Evolutionary conservation across 768 basidiomycete species (phyloP), one percentile per base, ranked within the genome.

Genomic region (Hypholoma sublateritium): DNA sequence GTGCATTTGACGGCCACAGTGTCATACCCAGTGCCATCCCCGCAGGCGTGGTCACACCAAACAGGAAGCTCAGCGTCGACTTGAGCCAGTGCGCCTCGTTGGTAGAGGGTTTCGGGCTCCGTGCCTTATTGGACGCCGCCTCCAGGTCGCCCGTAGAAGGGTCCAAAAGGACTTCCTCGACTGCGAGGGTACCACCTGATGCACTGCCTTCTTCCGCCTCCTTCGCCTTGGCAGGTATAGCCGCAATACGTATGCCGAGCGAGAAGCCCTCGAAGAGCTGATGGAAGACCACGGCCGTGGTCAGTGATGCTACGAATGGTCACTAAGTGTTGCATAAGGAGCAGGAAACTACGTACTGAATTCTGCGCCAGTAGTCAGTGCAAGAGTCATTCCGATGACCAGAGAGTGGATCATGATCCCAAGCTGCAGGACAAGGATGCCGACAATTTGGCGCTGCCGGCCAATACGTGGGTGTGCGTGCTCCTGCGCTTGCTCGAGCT

Each of bases 361-460:
- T 52, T 91, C 89, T 1, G 82, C 62, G 16, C 89, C 87, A 5
- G 79, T 74, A 4, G 88, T 82, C 53, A 93, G 82, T 1, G 88
- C 80, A 17, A 93, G 73, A 4, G 91, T 93, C 19, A 93, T 68
- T 2, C 91, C 91, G 55, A 93, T 90, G 32, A 93, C 82, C 45
- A 93, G 67, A 2, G 91, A 88, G 66, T 94, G 85, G 48, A 95
- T 79, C 90, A 95, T 88, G 63, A 95, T 91, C 45, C 93, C 84
- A 2, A 89, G 65, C 80, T 95, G 88, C 35, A 95, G 74, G 32
- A 91, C 90, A 34, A 93, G 73, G 53, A 91, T 86, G 2, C 90
- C 86, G 48, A 93, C 80, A 42, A 93, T 74, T 63, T 91, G 89
- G 55, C 87, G 72, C 65, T 79, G 76, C 54, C 84, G 75, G 7